A percentile compares a stretch with the other conserved stretches of the same genome.
Evolutionary conservation across 495 filamentous ascomycete genomes (phyloP).

Genomic region (Hamigera avellanea): DNA sequence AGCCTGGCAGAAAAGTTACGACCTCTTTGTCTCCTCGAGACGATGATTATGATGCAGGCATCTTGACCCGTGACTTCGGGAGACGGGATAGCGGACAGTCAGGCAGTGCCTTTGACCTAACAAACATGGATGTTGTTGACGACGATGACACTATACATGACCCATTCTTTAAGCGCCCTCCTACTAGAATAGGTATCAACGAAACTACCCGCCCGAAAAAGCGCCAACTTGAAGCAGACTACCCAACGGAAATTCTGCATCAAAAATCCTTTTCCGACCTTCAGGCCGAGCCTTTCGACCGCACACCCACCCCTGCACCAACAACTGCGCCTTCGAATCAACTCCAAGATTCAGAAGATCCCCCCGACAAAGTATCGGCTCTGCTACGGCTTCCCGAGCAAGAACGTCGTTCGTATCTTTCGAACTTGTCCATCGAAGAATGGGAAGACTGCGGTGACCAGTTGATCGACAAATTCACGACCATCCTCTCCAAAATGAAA

Average conservation of each 20-base stretch:
- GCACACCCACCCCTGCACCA: slow-evolving; percentile 14
- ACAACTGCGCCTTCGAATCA: slow-evolving; percentile 2
- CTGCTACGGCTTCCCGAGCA: slow-evolving; percentile 18
- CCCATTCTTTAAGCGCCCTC: slow-evolving; percentile 17
- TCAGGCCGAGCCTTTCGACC: slow-evolving; percentile 35
- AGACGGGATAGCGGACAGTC: slow-evolving; percentile 20
- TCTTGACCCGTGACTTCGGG: slow-evolving; percentile 12
- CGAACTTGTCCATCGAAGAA: slow-evolving; percentile 51
- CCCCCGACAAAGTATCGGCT: slow-evolving; percentile 17
- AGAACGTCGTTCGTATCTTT: slow-evolving; percentile 52
- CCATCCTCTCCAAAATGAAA: slow-evolving; percentile 51
- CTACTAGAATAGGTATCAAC: slow-evolving; percentile 4
- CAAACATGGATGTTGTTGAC: slow-evolving; percentile 22
- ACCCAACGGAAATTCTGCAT: slow-evolving; percentile 28
- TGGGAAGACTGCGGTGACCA: slow-evolving; percentile 81
- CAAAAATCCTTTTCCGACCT: slow-evolving; percentile 31
- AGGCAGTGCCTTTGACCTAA: slow-evolving; percentile 22
- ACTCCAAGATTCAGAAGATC: background rate
- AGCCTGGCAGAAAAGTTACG: slow-evolving; percentile 6
- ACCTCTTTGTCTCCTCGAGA: slow-evolving; percentile 8
- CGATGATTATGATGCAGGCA: slow-evolving; percentile 14
- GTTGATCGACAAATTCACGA: slow-evolving; percentile 57
- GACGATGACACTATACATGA: slow-evolving; percentile 21
- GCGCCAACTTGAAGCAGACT: slow-evolving; percentile 27
- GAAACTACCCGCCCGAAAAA: slow-evolving; percentile 21